Conservation (phyloP, 108 stramenopile genomes). For the Cyclostephanos tholiformis region DNA sequence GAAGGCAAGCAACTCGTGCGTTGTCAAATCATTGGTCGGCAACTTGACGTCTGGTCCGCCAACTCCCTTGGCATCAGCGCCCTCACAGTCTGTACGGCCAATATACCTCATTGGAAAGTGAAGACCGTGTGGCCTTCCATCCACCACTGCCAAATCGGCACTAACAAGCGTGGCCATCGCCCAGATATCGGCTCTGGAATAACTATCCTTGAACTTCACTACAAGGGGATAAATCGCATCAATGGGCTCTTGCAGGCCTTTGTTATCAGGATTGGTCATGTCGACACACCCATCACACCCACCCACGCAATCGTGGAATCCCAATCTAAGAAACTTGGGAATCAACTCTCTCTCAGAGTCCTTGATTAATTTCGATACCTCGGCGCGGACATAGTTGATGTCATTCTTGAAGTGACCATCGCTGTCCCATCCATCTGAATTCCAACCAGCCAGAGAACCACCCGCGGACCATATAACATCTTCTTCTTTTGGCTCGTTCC, state of each 20-base stretch:
- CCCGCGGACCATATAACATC: conserved; percentile 7
- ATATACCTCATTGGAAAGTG: conserved; percentile 38
- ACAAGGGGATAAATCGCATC: conserved; percentile 48
- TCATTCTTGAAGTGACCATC: conserved; percentile 34
- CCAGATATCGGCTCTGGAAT: conserved; percentile 64
- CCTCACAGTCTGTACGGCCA: conserved; percentile 33
- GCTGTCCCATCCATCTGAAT: conserved; percentile 23
- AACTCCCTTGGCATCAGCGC: conserved; percentile 26
- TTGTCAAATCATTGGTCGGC: conserved; percentile 18
- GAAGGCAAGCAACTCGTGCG: conserved; percentile 38
- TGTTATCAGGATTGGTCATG: conserved; percentile 48
- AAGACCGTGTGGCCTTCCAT: conserved; percentile 26
- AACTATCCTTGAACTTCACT: conserved; percentile 21
- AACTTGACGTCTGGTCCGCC: conserved; percentile 35
- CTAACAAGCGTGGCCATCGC: conserved; percentile 51
- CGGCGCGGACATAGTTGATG: conserved; percentile 13
- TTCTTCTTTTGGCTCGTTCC: conserved; percentile 13
- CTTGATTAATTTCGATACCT: conserved; percentile 5
- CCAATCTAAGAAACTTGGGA: conserved; percentile 52
- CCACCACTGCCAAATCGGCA: conserved; percentile 41
- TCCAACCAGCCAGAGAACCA: conserved; percentile 12
- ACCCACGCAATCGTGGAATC: conserved; percentile 63
- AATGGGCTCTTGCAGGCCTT: conserved; percentile 49
- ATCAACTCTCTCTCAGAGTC: conserved; percentile 12
- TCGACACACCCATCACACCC: conserved; percentile 68